Base-by-base conservation (phyloP, 2,329 filamentous ascomycete genomes). In the Shiraia sp. region DNA sequence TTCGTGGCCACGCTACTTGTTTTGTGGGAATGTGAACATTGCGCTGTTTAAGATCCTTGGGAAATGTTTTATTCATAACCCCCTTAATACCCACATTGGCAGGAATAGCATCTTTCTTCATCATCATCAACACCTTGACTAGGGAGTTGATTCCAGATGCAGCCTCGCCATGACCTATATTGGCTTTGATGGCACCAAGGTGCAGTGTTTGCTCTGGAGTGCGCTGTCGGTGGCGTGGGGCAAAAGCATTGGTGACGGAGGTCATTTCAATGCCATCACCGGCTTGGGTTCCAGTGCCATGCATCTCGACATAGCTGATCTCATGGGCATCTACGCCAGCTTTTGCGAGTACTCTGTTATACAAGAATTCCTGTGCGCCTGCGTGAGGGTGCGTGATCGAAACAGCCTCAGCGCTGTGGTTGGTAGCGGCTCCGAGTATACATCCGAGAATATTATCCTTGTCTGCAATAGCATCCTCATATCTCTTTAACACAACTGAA, bases 321-420 rank as follows among this genome's bases (percentile, higher is more conserved):
- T 91, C 86, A 36, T 83, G 78, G 2, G 88, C 86, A 58, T 91
- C 84, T 15, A 93, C 79, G 44, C 86, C 85, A 29, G 87, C 85
- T 30, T 87, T 80, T 33, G 85, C 79, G 1, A 93, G 75, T 19
- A 93, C 83, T 27, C 81, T 76, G 41, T 80, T 79, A 57, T 86
- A 92, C 9, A 93, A 72, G 33, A 79, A 75, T 10, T 87, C 82
- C 66, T 95, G 90, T 0, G 87, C 86, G 10, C 82, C 85, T 3
- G 82, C 86, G 65, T 93, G 88, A 1, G 90, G 90, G 43, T 89
- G 86, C 0, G 88, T 93, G 59, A 95, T 93, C 2, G 88, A 91
- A 14, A 89, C 82, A 31, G 88, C 83, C 57, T 90, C 83, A 1
- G 86, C 86, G 1, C 86, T 91, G 68, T 93, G 88, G 67, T 93